phyloP scores from a whole-genome alignment of 805 yeast species.

The Candida wancherniae region DNA sequence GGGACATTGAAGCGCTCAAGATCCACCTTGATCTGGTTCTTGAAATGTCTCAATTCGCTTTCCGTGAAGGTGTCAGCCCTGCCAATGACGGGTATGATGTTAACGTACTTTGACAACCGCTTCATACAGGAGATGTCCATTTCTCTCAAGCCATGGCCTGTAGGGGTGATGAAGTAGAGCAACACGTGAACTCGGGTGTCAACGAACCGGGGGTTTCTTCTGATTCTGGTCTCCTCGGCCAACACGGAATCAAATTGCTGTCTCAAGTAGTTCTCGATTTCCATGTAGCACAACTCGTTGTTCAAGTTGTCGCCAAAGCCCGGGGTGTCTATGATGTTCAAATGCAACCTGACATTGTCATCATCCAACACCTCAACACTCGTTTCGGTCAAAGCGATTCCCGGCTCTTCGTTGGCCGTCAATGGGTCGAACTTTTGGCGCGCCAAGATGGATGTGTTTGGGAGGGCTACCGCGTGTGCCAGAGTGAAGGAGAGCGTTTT shows the following conservation, averaged over 20 bases:
- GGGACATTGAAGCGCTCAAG: conserved; percentile 69
- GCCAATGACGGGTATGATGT: conserved; percentile 77
- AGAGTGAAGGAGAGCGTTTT: conserved; percentile 54
- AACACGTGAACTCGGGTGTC: conserved; percentile 77
- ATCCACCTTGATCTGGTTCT: conserved; percentile 55
- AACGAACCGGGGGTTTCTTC: conserved; percentile 77
- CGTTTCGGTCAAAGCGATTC: conserved; percentile 68
- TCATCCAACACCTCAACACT: conserved; percentile 58
- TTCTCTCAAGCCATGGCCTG: conserved; percentile 76
- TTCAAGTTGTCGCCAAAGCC: conserved; percentile 77
- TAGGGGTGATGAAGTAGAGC: conserved; percentile 71
- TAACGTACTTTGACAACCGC: conserved; percentile 64
- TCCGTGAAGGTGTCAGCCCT: conserved; percentile 76
- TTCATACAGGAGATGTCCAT: conserved; percentile 71
- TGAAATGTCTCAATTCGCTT: conserved; percentile 57
- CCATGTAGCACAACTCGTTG: conserved; percentile 62
- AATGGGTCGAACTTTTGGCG: conserved; percentile 56
- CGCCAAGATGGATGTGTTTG: conserved; percentile 52
- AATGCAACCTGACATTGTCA: conserved; percentile 47
- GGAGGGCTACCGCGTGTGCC: conserved; percentile 51
- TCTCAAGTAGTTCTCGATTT: conserved; percentile 61
- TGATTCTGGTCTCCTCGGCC: conserved; percentile 82
- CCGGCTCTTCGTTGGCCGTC: conserved; percentile 62
- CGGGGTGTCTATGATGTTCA: conserved; percentile 65
- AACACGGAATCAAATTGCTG: conserved; percentile 75